Evolutionary conservation across 1,284 basidiomycete genomes (phyloP), one percentile per base, ranked within the genome.

Genomic region (Phellopilus nigrolimitatus): DNA sequence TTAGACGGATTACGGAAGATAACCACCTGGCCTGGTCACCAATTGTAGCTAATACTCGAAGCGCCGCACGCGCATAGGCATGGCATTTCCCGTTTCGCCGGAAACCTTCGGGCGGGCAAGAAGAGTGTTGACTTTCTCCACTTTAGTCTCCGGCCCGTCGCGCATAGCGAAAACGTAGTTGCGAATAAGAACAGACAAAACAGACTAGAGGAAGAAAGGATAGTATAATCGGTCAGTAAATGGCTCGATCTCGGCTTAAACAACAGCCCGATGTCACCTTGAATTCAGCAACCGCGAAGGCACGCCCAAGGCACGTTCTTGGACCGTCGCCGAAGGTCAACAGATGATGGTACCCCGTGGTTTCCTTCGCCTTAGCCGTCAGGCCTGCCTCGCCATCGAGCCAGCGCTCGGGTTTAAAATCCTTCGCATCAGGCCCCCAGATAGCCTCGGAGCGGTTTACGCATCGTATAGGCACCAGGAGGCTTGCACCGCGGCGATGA

Each of bases 131-230:
- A 54, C 27, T 25, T 40, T 25, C 12, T 55, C 57, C 24, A 61
- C 34, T 40, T 61, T 59, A 3, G 60, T 59, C 8, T 58, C 56
- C 6, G 59, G 52, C 7, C 59, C 56, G 46, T 60, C 60, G 8
- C 54, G 51, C 38, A 59, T 38, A 17, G 44, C 49, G 43, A 62
- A 61, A 4, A 37, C 42, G 41, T 54, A 62, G 40, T 59, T 56
- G n/a, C 59, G 57, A 30, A 62, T 58, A n/a, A 62, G 50, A 5
- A 57, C 56, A 10, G 51, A 49, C 4, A 41, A 47, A 27, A 49
- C 50, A 52, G 55, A 40, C 51, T 53, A 39, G 36, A 7, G 17
- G 10, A 33, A 7, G 10, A n/a, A 28, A 10, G 3, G 13, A 3
- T 3, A 34, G 12, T 30, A n/a, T 8, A 27, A 17, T 3, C 8